These are phyloP conservation scores for Hibiscus tridactylites DNA, from an alignment of 345 rosid species.

Conservation along the genomic window DNA sequence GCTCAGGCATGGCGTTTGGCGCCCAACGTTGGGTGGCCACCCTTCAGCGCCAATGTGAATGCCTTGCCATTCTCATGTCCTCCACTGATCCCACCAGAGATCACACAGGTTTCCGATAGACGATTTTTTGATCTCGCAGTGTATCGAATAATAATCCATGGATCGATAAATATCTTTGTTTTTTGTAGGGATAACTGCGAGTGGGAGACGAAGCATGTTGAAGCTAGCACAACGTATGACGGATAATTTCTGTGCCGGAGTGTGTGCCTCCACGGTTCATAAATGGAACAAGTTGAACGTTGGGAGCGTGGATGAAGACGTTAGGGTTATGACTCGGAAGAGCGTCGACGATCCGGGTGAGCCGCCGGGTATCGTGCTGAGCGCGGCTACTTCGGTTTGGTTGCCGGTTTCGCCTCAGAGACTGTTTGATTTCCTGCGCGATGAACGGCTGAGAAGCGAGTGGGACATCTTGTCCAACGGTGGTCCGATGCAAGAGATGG, in stretches of 20 bases:
- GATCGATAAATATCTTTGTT: no score
- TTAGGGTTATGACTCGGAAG: constrained; percentile 83
- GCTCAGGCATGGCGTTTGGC: constrained; percentile 80
- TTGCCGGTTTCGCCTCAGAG: constrained; percentile 70
- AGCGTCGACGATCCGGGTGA: constrained; percentile 88
- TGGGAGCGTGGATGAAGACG: constrained; percentile 67
- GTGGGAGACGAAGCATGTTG: constrained; percentile 86
- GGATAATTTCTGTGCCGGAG: constrained; percentile 87
- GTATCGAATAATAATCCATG: no score
- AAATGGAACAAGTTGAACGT: constrained; percentile 80
- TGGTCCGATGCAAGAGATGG: constrained; percentile 96
- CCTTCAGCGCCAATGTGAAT: constrained; percentile 89
- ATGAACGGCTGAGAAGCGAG: constrained; percentile 77
- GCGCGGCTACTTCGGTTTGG: constrained; percentile 95
- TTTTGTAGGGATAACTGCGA: constrained; percentile 38
- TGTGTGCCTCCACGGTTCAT: constrained; percentile 80
- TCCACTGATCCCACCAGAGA: constrained; percentile 44
- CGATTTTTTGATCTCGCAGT: not conserved
- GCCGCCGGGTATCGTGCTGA: constrained; percentile 82
- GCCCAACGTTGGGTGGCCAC: constrained; percentile 92
- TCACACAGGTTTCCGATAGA: constrained; percentile 36
- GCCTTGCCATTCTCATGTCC: constrained; percentile 89
- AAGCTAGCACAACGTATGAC: constrained; percentile 93
- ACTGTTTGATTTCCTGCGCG: constrained; percentile 72
- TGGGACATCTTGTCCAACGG: constrained; percentile 97